Conservation (phyloP, 331 rosid species). For the Cydonia oblonga region DNA sequence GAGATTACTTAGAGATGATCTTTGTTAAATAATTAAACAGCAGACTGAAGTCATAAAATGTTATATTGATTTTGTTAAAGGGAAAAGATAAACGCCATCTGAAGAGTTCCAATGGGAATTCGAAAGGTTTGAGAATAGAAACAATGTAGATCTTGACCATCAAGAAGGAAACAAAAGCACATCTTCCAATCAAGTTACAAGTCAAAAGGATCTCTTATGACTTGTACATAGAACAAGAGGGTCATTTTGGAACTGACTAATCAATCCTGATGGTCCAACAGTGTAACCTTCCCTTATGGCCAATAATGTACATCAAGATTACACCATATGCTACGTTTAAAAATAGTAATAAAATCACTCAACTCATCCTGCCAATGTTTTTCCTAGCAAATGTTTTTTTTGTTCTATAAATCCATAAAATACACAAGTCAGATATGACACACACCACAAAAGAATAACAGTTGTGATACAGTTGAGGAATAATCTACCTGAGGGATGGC, state of each 20-base stretch:
- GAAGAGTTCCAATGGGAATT: not conserved
- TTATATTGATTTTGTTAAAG: not conserved
- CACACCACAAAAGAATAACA: not conserved
- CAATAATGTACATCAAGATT: not conserved
- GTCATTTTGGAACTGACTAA: not conserved
- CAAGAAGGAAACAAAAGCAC: not conserved
- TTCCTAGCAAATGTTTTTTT: no score
- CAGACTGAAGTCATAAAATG: not conserved
- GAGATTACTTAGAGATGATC: not conserved
- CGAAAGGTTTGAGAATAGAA: not conserved
- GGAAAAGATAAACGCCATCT: not conserved
- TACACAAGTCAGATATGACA: not conserved
- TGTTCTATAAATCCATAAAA: not conserved
- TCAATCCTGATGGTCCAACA: not conserved
- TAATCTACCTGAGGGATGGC: conserved; percentile 89
- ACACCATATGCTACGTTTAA: not conserved
- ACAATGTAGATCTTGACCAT: not conserved
- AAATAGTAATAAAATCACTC: not conserved
- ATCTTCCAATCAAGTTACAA: not conserved
- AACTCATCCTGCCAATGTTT: not conserved
- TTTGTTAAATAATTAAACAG: not conserved
- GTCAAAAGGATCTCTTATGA: not conserved
- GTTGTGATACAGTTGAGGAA: not conserved
- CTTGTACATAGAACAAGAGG: not conserved
- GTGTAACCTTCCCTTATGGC: not conserved